phyloP scores from a whole-genome alignment of 1,284 basidiomycete species.

The Stygiomarasmius scandens region DNA sequence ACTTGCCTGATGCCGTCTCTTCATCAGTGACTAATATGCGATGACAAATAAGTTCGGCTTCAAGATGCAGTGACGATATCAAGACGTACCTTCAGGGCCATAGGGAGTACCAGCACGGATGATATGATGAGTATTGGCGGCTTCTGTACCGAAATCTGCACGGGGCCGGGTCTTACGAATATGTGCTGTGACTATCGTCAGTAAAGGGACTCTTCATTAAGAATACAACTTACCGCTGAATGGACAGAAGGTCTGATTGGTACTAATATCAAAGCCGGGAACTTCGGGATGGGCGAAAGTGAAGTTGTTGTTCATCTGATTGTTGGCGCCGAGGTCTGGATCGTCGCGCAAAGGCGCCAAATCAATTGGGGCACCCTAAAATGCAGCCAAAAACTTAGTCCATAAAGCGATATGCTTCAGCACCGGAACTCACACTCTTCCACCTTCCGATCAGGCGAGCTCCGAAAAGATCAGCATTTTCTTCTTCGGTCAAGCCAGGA shows the following conservation, averaged over 20 bases:
- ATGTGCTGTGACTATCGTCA: too few species aligned
- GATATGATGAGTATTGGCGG: conserved; percentile 21
- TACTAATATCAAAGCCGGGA: conserved; percentile 10
- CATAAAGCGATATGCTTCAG: not conserved
- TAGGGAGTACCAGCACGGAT: conserved; percentile 42
- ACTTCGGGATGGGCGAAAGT: conserved; percentile 23
- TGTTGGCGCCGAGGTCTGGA: conserved; percentile 32
- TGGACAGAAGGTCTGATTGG: conserved; percentile 33
- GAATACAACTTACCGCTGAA: too few species aligned
- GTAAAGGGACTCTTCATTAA: too few species aligned
- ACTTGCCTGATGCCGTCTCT: conserved; percentile 17
- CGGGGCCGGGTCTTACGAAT: conserved; percentile 33
- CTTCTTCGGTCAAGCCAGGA: conserved; percentile 18
- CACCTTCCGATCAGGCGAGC: conserved; percentile 35
- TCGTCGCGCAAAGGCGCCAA: conserved; percentile 36
- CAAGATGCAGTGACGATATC: too few species aligned
- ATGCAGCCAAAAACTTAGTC: not conserved
- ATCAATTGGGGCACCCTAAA: conserved; percentile 37
- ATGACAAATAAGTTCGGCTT: too few species aligned
- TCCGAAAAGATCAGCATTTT: conserved; percentile 29
- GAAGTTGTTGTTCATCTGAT: conserved; percentile 41
- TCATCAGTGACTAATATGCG: conserved; percentile 16
- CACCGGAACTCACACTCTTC: conserved; percentile 28
- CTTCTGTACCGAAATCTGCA: conserved; percentile 16
- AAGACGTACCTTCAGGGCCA: conserved; percentile 32